These are phyloP conservation scores for Prunella vulgaris DNA, from an alignment of 257 asterid genomes.

Conservation along the genomic window DNA sequence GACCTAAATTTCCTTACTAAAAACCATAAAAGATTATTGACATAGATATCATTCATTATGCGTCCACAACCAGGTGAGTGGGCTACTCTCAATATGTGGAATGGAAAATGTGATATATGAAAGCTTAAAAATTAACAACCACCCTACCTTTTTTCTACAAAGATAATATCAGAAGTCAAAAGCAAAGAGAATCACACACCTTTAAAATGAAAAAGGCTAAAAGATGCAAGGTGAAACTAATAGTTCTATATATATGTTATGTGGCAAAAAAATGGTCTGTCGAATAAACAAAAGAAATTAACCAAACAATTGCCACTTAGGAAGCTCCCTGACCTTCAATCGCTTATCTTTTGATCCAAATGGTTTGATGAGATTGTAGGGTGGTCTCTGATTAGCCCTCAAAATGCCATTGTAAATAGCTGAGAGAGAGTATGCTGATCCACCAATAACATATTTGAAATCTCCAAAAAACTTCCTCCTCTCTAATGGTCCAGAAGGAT, in stretches of 20 bases:
- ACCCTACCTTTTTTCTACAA: not conserved
- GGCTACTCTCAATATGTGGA: not conserved
- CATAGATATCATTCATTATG: not conserved
- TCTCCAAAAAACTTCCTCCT: constrained; percentile 72
- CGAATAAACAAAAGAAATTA: not conserved
- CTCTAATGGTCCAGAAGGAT: constrained; percentile 68
- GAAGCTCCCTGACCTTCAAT: constrained; percentile 42
- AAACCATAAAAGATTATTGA: not conserved
- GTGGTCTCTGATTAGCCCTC: constrained; percentile 91
- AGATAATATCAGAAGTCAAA: not conserved
- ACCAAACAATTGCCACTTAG: not conserved
- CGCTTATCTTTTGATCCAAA: constrained; percentile 64
- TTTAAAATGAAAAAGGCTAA: not conserved
- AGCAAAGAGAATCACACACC: not conserved
- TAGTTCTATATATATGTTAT: not conserved
- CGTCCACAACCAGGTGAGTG: not conserved
- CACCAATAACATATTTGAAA: constrained; percentile 91
- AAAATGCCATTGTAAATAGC: constrained; percentile 75
- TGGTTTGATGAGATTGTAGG: constrained; percentile 72
- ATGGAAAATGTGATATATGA: not conserved
- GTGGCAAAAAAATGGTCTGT: not conserved
- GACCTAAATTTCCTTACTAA: not conserved
- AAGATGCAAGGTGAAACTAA: not conserved
- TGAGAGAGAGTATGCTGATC: constrained; percentile 77
- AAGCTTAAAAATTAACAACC: not conserved